These are phyloP conservation scores for Ceratocystis lukuohia DNA, from an alignment of 2,329 filamentous ascomycete species.

Conservation along the genomic window DNA sequence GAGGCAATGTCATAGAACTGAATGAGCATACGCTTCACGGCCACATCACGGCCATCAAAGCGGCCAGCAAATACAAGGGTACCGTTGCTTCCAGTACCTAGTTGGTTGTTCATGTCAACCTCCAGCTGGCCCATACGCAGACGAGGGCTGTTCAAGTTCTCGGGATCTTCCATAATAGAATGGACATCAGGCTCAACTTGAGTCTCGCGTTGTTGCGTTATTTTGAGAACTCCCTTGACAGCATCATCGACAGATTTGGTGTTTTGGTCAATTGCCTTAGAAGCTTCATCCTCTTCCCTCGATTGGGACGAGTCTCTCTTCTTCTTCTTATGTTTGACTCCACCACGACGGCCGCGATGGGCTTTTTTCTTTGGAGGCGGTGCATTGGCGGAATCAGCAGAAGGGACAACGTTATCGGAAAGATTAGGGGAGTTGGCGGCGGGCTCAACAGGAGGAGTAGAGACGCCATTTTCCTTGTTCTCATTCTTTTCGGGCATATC, in stretches of 20 bases:
- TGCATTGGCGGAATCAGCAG: constrained; percentile 20
- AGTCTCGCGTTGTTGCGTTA: constrained; percentile 36
- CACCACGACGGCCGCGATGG: constrained; percentile 58
- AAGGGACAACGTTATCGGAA: constrained; percentile 12
- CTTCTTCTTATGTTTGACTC: constrained; percentile 50
- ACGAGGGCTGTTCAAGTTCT: constrained; percentile 45
- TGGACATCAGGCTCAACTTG: constrained; percentile 47
- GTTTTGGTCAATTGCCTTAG: constrained; percentile 19
- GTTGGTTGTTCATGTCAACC: constrained; percentile 48
- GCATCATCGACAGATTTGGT: constrained; percentile 43
- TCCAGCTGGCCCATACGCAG: constrained; percentile 51
- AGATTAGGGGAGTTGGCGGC: constrained; percentile 4
- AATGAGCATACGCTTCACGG: constrained; percentile 91
- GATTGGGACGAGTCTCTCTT: constrained; percentile 39
- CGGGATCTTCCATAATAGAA: constrained; percentile 43
- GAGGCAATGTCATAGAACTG: constrained; percentile 93
- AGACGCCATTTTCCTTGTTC: not conserved
- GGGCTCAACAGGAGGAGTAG: constrained; percentile 1
- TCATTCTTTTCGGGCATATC: constrained; percentile 2
- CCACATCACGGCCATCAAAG: constrained; percentile 84
- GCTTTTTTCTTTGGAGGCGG: constrained; percentile 45
- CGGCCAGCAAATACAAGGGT: constrained; percentile 91
- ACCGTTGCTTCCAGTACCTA: constrained; percentile 82
- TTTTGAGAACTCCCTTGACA: constrained; percentile 44
- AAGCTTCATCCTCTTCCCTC: constrained; percentile 33